Percentiles rank a stretch among this genome's conserved stretches.
These are phyloP conservation scores for Grosmannia serpens DNA, from an alignment of 2,329 filamentous ascomycete species.

Conservation along the genomic window DNA sequence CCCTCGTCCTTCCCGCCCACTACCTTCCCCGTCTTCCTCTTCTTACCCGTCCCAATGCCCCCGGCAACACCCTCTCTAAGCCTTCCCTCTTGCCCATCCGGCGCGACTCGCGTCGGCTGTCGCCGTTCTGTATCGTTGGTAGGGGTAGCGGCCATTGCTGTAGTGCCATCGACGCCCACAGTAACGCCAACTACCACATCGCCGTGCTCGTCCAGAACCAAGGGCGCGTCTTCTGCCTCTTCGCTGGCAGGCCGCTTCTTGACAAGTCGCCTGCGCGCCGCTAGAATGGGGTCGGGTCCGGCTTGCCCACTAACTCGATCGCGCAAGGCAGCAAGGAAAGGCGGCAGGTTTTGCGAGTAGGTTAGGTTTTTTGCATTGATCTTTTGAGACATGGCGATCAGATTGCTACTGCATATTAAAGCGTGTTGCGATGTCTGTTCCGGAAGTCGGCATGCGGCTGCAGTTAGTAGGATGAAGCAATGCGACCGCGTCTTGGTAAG, in stretches of 20 bases:
- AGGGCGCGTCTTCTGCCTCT: slow-evolving; percentile 65
- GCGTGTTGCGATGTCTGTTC: no score
- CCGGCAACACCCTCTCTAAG: slow-evolving; percentile 18
- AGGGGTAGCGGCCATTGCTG: slow-evolving; percentile 11
- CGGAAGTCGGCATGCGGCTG: no score
- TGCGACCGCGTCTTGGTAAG: no score
- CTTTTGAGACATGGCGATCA: slow-evolving; percentile 23
- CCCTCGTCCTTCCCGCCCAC: slow-evolving; percentile 28
- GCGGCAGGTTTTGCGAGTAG: slow-evolving; percentile 49
- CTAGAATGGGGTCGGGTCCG: slow-evolving; percentile 41
- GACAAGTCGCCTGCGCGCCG: slow-evolving; percentile 34
- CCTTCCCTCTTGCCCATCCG: not conserved
- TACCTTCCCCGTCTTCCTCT: slow-evolving; percentile 43
- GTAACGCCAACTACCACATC: slow-evolving; percentile 38
- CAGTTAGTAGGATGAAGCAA: no score
- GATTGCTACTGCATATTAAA: no score
- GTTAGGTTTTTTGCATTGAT: slow-evolving; percentile 61
- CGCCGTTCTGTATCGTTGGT: not conserved
- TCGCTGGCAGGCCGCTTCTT: slow-evolving; percentile 50
- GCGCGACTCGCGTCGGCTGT: slow-evolving; percentile 5
- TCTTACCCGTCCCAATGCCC: slow-evolving; percentile 35
- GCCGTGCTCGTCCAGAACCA: slow-evolving; percentile 62
- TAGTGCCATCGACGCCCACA: slow-evolving; percentile 33
- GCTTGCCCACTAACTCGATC: slow-evolving; percentile 37
- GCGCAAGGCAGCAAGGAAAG: slow-evolving; percentile 48